phyloP scores from a whole-genome alignment of 2,329 filamentous ascomycete genomes.

The Penicillium sp. region DNA sequence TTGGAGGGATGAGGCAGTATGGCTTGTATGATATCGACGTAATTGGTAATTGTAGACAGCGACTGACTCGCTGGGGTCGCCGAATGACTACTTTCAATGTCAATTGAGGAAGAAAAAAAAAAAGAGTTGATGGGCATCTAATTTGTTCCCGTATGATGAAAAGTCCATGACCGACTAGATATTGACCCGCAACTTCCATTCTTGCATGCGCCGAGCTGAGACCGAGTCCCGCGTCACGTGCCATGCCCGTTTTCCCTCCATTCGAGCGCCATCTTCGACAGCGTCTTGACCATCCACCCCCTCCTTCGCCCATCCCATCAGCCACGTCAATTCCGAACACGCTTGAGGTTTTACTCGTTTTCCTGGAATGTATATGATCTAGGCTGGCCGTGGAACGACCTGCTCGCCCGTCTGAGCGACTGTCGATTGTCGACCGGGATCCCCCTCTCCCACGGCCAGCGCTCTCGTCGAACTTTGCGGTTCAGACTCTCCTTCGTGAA shows the following conservation, averaged over 20 bases:
- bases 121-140: too few species aligned
- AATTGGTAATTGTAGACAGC: neutral
- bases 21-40: neutral
- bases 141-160: neutral
- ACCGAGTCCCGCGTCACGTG: conserved; percentile 27
- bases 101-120: neutral
- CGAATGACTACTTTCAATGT: neutral
- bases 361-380: conserved; percentile 36
- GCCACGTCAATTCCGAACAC: conserved; percentile 10
- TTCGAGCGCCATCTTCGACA: conserved; percentile 21
- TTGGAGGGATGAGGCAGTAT: neutral
- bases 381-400: conserved; percentile 32
- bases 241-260: conserved; percentile 30
- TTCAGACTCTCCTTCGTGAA: conserved; percentile 15
- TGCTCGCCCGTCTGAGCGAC: conserved; percentile 36
- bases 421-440: conserved; percentile 32
- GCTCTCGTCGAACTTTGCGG: conserved; percentile 18
- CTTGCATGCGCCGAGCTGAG: conserved; percentile 2
- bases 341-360: conserved; percentile 13
- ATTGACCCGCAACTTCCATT: neutral
- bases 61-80: neutral
- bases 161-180: neutral
- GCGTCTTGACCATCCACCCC: conserved; percentile 17
- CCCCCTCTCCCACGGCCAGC: conserved; percentile 24
- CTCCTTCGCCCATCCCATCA: conserved; percentile 12